phyloP scores from a whole-genome alignment of 1,139 yeast genomes.

The Sugiyamaella pinicola region DNA sequence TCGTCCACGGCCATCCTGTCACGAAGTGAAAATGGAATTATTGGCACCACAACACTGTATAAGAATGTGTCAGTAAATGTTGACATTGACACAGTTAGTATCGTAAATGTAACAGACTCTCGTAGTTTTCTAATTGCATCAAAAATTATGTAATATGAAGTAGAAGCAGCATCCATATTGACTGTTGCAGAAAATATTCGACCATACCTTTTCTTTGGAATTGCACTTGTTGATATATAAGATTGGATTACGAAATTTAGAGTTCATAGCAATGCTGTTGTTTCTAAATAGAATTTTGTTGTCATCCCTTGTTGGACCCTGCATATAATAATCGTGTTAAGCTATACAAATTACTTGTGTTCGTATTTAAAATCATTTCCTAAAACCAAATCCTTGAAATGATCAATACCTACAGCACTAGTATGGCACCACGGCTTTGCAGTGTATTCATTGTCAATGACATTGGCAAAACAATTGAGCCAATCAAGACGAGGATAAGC shows the following conservation, averaged over 20 bases:
- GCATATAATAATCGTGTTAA: too few species aligned
- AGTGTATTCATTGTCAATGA: conserved; percentile 27
- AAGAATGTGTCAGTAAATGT: conserved; percentile 42
- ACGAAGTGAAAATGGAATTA: conserved; percentile 42
- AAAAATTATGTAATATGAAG: neutral
- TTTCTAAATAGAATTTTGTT: too few species aligned
- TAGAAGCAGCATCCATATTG: too few species aligned
- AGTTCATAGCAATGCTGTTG: too few species aligned
- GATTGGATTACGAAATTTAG: too few species aligned
- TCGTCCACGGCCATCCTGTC: conserved; percentile 36
- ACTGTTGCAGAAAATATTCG: too few species aligned
- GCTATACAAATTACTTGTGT: neutral
- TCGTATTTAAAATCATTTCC: conserved; percentile 24
- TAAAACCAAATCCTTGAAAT: conserved; percentile 26
- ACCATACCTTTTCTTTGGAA: too few species aligned
- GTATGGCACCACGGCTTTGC: conserved; percentile 32
- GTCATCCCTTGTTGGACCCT: too few species aligned
- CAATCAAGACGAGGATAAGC: conserved; percentile 29
- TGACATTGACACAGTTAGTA: conserved; percentile 38
- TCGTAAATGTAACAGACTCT: conserved; percentile 1
- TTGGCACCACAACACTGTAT: conserved; percentile 42
- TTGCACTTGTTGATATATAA: too few species aligned
- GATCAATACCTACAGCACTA: conserved; percentile 24
- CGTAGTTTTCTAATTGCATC: neutral
- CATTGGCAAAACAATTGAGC: conserved; percentile 29